Conservation (phyloP, 1,284 basidiomycete genomes). For the Cutaneotrichosporon daszewskae region DNA sequence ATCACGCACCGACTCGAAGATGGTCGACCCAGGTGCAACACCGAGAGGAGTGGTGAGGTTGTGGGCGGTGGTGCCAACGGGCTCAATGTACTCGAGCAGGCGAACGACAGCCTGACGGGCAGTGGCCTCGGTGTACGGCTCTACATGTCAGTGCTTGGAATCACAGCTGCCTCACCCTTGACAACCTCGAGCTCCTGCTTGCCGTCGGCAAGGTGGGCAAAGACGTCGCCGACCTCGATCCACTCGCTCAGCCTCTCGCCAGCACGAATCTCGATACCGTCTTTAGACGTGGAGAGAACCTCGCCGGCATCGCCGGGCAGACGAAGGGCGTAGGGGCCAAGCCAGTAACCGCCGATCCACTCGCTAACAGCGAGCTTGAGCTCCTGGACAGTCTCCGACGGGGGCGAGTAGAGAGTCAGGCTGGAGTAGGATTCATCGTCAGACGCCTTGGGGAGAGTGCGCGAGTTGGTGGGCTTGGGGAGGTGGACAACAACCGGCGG, state of each 20-base stretch:
- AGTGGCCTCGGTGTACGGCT: constrained; percentile 51
- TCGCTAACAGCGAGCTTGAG: constrained; percentile 46
- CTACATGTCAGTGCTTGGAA: constrained; percentile 21
- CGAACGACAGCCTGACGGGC: constrained; percentile 51
- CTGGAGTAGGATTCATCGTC: constrained; percentile 26
- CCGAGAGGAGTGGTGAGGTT: constrained; percentile 46
- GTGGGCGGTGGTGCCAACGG: constrained; percentile 45
- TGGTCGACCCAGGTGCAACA: constrained; percentile 49
- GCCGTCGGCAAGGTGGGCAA: constrained; percentile 34
- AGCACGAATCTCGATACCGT: constrained; percentile 39
- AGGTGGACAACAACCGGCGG: constrained; percentile 40
- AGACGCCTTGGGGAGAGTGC: constrained; percentile 37
- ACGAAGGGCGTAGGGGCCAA: constrained; percentile 48
- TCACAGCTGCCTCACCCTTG: constrained; percentile 27
- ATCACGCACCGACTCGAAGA: constrained; percentile 51
- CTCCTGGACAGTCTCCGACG: constrained; percentile 47
- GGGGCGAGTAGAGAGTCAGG: constrained; percentile 39
- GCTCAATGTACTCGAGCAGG: constrained; percentile 50
- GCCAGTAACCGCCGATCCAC: constrained; percentile 48
- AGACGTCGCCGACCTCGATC: constrained; percentile 47
- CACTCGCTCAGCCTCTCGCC: constrained; percentile 48
- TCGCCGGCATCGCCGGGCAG: constrained; percentile 24
- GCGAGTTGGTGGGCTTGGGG: constrained; percentile 36
- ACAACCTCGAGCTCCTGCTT: constrained; percentile 42
- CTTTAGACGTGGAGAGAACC: constrained; percentile 31